Evolutionary conservation across 768 basidiomycete species (phyloP).

Genomic region (Mycena belliarum): DNA sequence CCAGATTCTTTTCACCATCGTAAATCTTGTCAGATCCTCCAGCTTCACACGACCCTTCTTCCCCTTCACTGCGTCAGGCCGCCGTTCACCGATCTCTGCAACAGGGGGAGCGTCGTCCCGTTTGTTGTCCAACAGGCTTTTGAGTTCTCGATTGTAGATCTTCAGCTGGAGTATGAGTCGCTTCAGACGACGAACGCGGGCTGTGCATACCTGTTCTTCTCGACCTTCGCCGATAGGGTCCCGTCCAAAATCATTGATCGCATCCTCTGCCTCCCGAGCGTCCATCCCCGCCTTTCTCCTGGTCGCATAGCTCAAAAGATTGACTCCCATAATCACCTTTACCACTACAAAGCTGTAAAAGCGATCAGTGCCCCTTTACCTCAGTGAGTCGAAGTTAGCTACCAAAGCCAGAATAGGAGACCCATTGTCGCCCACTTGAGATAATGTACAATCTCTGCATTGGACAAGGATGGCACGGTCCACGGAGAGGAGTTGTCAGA

Average conservation of each 20-base stretch:
- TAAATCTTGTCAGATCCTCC: slow-evolving; percentile 90
- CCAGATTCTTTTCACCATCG: slow-evolving; percentile 94
- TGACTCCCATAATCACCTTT: slow-evolving; percentile 91
- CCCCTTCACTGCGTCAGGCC: slow-evolving; percentile 35
- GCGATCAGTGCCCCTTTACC: not conserved
- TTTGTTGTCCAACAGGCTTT: slow-evolving; percentile 65
- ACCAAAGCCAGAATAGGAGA: slow-evolving; percentile 85
- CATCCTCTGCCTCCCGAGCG: slow-evolving; percentile 69
- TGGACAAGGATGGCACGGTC: slow-evolving; percentile 45
- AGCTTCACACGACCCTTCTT: slow-evolving; percentile 68
- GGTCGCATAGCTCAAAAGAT: slow-evolving; percentile 82
- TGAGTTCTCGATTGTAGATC: slow-evolving; percentile 84
- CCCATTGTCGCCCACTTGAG: slow-evolving; percentile 68
- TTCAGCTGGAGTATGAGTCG: slow-evolving; percentile 28
- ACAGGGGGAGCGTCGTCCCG: slow-evolving; percentile 67
- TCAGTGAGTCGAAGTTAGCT: slow-evolving; percentile 33
- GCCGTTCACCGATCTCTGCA: slow-evolving; percentile 74
- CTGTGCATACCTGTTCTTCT: slow-evolving; percentile 70
- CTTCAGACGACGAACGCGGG: not conserved
- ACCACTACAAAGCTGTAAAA: slow-evolving; percentile 74
- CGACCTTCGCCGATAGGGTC: slow-evolving; percentile 88
- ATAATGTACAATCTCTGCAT: slow-evolving; percentile 52
- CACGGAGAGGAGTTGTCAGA: slow-evolving; percentile 45
- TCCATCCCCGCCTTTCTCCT: slow-evolving; percentile 77
- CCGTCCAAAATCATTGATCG: slow-evolving; percentile 85